A percentile compares a stretch with the other conserved stretches of the same genome.
Evolutionary conservation across 192 early-diverging fungal genomes (phyloP).

Genomic region (Coemansia sp.): DNA sequence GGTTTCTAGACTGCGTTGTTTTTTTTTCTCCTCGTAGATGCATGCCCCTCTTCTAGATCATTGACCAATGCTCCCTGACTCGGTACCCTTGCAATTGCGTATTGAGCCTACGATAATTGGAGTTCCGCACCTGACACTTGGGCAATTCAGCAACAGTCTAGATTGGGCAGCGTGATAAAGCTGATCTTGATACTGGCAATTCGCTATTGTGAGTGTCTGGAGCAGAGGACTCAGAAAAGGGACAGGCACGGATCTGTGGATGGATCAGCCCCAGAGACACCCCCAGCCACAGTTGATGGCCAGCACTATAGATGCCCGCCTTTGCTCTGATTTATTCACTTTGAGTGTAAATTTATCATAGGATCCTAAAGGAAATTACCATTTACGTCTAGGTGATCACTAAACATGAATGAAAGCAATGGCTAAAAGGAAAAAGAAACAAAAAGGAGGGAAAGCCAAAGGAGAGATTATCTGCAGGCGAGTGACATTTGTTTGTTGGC

Average conservation of each 20-base stretch:
- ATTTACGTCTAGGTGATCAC: neutral
- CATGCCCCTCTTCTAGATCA: neutral
- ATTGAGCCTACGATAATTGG: neutral
- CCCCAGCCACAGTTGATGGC: neutral
- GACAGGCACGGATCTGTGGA: neutral
- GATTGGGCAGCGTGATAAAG: neutral
- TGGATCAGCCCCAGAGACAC: neutral
- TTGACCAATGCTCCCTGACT: neutral
- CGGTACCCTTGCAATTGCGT: neutral
- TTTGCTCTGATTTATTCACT: neutral
- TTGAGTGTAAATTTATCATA: neutral
- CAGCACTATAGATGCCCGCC: neutral
- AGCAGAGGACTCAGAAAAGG: neutral
- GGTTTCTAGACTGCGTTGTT: neutral
- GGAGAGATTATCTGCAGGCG: neutral
- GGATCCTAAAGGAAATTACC: neutral
- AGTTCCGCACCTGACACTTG: neutral
- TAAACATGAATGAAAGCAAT: neutral
- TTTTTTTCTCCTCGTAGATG: neutral
- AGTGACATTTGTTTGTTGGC: neutral
- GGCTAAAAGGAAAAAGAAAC: too few relatives aligned
- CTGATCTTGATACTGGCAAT: neutral
- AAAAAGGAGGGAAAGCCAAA: neutral
- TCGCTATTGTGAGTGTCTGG: neutral
- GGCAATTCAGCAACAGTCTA: neutral